Evolutionary conservation across 306 rosid genomes (phyloP).

Genomic region (Pyrus communis): DNA sequence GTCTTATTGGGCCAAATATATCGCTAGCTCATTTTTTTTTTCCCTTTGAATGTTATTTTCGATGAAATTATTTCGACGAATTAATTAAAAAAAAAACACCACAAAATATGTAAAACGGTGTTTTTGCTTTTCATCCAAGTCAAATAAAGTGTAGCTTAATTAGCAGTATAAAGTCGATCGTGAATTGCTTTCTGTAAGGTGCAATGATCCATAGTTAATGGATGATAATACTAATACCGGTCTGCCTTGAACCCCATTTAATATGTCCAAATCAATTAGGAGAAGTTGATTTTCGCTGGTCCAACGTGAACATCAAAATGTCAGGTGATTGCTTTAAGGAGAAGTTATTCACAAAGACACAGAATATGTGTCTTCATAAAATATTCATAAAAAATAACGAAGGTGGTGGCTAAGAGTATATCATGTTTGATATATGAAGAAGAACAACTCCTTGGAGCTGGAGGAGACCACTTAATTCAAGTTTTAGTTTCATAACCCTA

Average conservation of each 20-base stretch:
- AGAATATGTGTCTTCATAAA: background rate
- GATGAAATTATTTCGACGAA: background rate
- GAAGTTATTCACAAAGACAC: background rate
- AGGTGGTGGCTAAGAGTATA: too few species aligned
- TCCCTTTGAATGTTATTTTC: background rate
- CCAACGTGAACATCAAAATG: conserved; percentile 10
- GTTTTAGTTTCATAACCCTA: background rate
- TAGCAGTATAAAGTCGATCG: background rate
- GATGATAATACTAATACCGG: background rate
- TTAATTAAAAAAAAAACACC: background rate
- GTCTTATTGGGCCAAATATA: background rate
- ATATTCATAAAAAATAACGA: background rate
- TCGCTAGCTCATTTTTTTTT: background rate
- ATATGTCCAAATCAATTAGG: conserved; percentile 21
- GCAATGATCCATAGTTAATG: background rate
- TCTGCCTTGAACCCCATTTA: too few species aligned
- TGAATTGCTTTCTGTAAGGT: conserved; percentile 4
- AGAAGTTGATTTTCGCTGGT: conserved; percentile 10
- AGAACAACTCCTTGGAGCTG: too few species aligned
- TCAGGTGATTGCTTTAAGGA: conserved; percentile 8
- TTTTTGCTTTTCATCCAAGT: conserved; percentile 13
- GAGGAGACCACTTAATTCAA: too few species aligned
- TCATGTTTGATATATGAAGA: too few species aligned
- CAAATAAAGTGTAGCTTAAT: background rate
- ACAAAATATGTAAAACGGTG: background rate